A percentile compares a stretch with the other conserved stretches of the same genome.
These are phyloP conservation scores for Dispira parvispora DNA, from an alignment of 192 early-diverging fungal genomes.

Conservation along the genomic window DNA sequence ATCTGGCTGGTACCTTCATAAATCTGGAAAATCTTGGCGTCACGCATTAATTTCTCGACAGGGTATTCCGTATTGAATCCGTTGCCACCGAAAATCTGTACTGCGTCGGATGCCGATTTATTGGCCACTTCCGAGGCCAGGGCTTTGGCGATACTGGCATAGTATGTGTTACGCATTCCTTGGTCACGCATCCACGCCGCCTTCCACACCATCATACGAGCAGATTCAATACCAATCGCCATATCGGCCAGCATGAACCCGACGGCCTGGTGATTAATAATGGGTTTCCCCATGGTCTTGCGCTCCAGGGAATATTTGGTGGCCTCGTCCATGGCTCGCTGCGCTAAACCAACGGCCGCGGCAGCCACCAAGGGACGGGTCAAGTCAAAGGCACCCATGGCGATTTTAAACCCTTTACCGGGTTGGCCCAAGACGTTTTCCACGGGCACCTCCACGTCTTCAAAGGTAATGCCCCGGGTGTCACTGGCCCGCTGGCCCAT, in stretches of 20 bases:
- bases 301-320: constrained; percentile 75
- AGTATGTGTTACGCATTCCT: constrained; percentile 77
- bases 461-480: constrained; percentile 78
- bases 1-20: constrained; percentile 96
- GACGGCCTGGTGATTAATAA: constrained; percentile 80
- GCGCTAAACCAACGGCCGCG: constrained; percentile 76
- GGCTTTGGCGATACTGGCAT: constrained; percentile 87
- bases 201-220: constrained; percentile 75
- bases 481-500: constrained; percentile 92
- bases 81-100: constrained; percentile 93
- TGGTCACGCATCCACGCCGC: constrained; percentile 74
- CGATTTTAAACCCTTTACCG: constrained; percentile 88
- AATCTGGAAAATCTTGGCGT: constrained; percentile 90
- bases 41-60: constrained; percentile 89
- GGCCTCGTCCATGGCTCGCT: constrained; percentile 86
- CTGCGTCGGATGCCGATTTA: constrained; percentile 71
- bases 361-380: constrained; percentile 82
- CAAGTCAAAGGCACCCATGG: constrained; percentile 92
- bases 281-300: constrained; percentile 89
- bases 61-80: constrained; percentile 79
- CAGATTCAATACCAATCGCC: constrained; percentile 85
- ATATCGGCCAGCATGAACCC: constrained; percentile 93
- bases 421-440: constrained; percentile 57
- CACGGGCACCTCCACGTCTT: constrained; percentile 65
- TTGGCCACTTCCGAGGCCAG: constrained; percentile 69